Evolutionary conservation across 2,329 filamentous ascomycete genomes (phyloP).

Genomic region (Ceratocystiopsis brevicomis): DNA sequence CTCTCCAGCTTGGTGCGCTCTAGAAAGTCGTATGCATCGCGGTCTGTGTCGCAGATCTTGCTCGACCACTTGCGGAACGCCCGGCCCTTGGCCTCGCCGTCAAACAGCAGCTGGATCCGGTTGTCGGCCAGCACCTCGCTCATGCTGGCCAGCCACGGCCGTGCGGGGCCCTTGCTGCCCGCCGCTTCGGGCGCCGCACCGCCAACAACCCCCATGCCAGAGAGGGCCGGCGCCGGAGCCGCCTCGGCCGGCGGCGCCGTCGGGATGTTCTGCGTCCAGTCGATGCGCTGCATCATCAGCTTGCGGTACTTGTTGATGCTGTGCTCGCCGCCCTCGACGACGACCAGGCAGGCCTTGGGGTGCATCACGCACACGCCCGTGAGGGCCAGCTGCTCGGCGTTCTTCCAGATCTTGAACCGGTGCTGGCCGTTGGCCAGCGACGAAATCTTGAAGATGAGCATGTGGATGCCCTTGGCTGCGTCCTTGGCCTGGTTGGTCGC

Average conservation of each 20-base stretch:
- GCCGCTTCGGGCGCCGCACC: slow-evolving; percentile 13
- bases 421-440: slow-evolving; percentile 85
- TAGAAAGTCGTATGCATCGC: slow-evolving; percentile 66
- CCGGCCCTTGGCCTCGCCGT: slow-evolving; percentile 67
- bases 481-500: slow-evolving; percentile 70
- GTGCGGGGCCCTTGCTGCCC: slow-evolving; percentile 40
- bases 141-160: slow-evolving; percentile 61
- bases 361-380: slow-evolving; percentile 87
- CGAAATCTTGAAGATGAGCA: slow-evolving; percentile 77
- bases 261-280: slow-evolving; percentile 79
- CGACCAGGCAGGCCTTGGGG: slow-evolving; percentile 69
- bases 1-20: slow-evolving; percentile 76
- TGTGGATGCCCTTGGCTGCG: slow-evolving; percentile 64
- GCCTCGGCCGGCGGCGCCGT: slow-evolving; percentile 20
- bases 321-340: slow-evolving; percentile 80
- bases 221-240: background rate
- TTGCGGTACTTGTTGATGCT: slow-evolving; percentile 76
- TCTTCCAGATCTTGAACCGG: slow-evolving; percentile 80
- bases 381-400: slow-evolving; percentile 73
- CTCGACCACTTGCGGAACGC: slow-evolving; percentile 77
- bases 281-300: slow-evolving; percentile 79
- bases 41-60: slow-evolving; percentile 82
- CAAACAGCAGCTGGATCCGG: slow-evolving; percentile 69
- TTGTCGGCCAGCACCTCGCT: slow-evolving; percentile 71
- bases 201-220: background rate